Evolutionary conservation across 306 rosid genomes (phyloP).

Genomic region (Lathyrus aphaca): DNA sequence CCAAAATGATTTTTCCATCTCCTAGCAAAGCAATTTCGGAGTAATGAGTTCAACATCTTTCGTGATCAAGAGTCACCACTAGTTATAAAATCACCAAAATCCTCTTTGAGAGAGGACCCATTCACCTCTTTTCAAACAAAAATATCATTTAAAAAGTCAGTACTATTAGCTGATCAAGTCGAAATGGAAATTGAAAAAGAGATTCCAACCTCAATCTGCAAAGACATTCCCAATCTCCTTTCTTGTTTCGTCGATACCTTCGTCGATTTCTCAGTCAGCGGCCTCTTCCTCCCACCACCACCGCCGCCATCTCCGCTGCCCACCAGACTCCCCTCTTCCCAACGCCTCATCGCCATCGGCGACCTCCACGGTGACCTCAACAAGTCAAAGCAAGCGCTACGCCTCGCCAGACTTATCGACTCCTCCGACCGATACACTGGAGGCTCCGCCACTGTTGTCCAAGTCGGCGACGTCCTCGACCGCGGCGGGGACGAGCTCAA

Average conservation of each 20-base stretch:
- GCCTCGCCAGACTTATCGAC: slow-evolving; percentile 70
- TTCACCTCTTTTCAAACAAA: not conserved
- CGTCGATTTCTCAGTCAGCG: slow-evolving; percentile 87
- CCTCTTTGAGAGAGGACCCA: not conserved
- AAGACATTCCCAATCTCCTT: slow-evolving; percentile 57
- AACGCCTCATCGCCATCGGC: slow-evolving; percentile 77
- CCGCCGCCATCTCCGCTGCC: slow-evolving; percentile 24
- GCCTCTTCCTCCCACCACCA: slow-evolving; percentile 63
- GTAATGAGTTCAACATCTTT: too few species aligned
- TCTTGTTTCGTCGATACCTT: slow-evolving; percentile 81
- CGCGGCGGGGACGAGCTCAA: slow-evolving; percentile 83
- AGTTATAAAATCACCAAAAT: too few species aligned
- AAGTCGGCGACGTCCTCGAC: slow-evolving; percentile 89
- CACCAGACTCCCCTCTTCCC: slow-evolving; percentile 54
- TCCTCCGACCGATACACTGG: slow-evolving; percentile 68
- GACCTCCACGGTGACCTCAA: slow-evolving; percentile 87
- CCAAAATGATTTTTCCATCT: too few species aligned
- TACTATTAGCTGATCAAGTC: not conserved
- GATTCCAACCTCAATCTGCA: slow-evolving; percentile 46
- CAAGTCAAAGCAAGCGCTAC: slow-evolving; percentile 68
- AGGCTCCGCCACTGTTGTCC: slow-evolving; percentile 79
- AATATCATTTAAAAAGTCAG: not conserved
- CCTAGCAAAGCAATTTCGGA: too few species aligned
- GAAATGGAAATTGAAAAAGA: slow-evolving; percentile 33
- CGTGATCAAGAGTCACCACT: too few species aligned